Evolutionary conservation across 2,329 filamentous ascomycete species (phyloP).

Genomic region (Thielaviopsis euricoi): DNA sequence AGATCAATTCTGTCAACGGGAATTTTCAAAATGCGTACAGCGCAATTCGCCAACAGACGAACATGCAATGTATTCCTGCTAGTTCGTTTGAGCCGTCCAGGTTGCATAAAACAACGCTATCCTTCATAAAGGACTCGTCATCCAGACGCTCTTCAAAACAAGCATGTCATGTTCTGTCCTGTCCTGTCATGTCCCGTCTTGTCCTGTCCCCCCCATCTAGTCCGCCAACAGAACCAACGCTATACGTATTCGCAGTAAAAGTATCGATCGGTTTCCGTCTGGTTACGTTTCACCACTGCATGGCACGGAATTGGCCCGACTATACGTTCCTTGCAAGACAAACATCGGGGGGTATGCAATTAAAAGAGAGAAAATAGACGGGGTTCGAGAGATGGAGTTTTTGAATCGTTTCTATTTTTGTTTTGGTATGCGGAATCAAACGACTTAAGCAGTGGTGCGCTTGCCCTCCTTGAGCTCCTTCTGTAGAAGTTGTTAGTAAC

Average conservation of each 20-base stretch:
- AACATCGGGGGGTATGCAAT: background rate
- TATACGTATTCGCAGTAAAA: too few relatives aligned
- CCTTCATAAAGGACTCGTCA: background rate
- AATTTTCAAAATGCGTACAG: background rate
- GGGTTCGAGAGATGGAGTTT: constrained; percentile 2
- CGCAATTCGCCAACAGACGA: background rate
- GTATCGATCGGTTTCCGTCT: background rate
- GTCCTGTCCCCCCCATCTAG: background rate
- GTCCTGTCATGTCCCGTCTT: too few relatives aligned
- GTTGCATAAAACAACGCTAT: background rate
- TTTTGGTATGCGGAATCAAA: constrained; percentile 8
- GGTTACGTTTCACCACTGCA: background rate
- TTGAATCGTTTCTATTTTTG: constrained; percentile 12
- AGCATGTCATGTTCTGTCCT: too few relatives aligned
- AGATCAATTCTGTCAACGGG: background rate
- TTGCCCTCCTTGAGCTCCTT: constrained; percentile 97
- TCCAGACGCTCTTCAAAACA: background rate
- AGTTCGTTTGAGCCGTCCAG: background rate
- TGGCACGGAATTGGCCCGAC: background rate
- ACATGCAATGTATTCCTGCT: background rate
- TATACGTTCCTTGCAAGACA: background rate
- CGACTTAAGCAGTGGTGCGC: constrained; percentile 61
- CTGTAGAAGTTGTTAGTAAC: constrained; percentile 34
- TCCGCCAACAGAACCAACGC: too few relatives aligned
- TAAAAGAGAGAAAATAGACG: background rate